phyloP scores from a whole-genome alignment of 805 yeast genomes.

The Wickerhamiella brachini region DNA sequence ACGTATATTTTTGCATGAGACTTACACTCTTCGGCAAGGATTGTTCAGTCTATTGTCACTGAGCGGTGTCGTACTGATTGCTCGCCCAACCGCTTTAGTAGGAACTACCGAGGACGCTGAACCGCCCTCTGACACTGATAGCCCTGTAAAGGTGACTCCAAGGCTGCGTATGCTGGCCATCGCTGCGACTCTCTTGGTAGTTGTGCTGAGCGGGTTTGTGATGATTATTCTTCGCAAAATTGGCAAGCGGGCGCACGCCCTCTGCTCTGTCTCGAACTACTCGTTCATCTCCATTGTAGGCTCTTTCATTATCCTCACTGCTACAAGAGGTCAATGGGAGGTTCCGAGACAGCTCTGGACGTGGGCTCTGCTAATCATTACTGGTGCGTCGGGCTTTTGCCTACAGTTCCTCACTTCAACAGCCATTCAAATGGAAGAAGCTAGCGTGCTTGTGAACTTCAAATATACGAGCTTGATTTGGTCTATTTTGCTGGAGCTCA shows the following conservation, averaged over 20 bases:
- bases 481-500: constrained; percentile 61
- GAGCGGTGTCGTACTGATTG: constrained; percentile 64
- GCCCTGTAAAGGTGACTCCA: constrained; percentile 17
- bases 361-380: constrained; percentile 46
- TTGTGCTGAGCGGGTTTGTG: constrained; percentile 19
- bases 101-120: constrained; percentile 22
- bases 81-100: constrained; percentile 64
- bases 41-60: constrained; percentile 55
- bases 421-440: constrained; percentile 71
- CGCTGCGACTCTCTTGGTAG: constrained; percentile 49
- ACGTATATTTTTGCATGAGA: constrained; percentile 49
- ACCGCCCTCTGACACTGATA: not conserved
- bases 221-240: constrained; percentile 45
- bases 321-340: not conserved
- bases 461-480: constrained; percentile 64
- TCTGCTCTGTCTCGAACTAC: constrained; percentile 65
- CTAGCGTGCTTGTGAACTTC: constrained; percentile 65
- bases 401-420: constrained; percentile 71
- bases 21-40: constrained; percentile 52
- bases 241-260: constrained; percentile 68
- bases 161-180: constrained; percentile 43
- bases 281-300: constrained; percentile 46
- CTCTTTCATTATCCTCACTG: constrained; percentile 30
- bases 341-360: constrained; percentile 3
- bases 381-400: constrained; percentile 69